Evolutionary conservation across 2,329 filamentous ascomycete species (phyloP).

Genomic region (Cladobotryum protrusum): DNA sequence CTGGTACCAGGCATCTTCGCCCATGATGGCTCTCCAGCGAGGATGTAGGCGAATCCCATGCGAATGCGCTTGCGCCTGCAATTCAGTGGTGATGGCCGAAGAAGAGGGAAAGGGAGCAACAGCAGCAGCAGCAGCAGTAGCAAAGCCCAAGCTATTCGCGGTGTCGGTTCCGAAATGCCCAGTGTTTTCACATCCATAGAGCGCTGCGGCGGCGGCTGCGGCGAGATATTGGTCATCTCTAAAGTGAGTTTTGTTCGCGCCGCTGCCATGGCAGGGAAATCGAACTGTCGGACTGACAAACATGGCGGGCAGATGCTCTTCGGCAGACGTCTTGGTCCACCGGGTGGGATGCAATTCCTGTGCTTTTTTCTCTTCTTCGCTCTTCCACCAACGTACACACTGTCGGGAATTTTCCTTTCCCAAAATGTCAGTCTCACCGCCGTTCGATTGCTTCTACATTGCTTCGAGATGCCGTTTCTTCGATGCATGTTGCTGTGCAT

Average conservation of each 20-base stretch:
- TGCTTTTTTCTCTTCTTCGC: background rate
- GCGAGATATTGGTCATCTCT: background rate
- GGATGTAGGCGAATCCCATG: background rate
- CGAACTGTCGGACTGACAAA: background rate
- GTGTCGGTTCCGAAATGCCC: no score
- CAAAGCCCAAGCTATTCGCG: no score
- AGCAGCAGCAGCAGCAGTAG: background rate
- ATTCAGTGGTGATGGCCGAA: background rate
- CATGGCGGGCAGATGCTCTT: background rate
- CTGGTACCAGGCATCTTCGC: constrained; percentile 11
- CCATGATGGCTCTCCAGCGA: constrained; percentile 10
- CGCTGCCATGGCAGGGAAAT: background rate
- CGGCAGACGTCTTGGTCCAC: background rate
- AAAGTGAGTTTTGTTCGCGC: background rate
- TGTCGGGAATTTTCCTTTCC: background rate
- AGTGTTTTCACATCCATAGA: no score
- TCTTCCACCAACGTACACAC: background rate
- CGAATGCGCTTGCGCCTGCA: no score
- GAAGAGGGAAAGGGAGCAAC: background rate
- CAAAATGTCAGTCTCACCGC: constrained; percentile 6
- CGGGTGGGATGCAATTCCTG: background rate
- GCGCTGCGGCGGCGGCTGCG: background rate
- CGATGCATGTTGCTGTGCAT: constrained; percentile 5
- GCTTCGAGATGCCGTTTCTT: background rate
- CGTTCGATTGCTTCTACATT: background rate